phyloP scores from a whole-genome alignment of 805 yeast species.

The Metschnikowia proteae region DNA sequence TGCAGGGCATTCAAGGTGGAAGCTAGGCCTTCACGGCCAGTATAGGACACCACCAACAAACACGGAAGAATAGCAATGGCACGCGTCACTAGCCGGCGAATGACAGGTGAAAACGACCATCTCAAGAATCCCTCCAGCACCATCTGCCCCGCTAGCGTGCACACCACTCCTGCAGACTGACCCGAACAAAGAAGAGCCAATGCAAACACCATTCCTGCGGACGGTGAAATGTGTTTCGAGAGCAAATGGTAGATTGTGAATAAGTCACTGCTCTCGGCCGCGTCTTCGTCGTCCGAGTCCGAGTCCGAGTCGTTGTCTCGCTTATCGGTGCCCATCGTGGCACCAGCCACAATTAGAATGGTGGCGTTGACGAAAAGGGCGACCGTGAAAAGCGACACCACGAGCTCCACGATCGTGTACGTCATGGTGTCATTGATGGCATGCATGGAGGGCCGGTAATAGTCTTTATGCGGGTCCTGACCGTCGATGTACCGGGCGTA shows the following conservation, averaged over 20 bases:
- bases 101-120: constrained; percentile 80
- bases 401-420: constrained; percentile 77
- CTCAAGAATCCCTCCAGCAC: constrained; percentile 84
- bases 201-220: constrained; percentile 88
- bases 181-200: constrained; percentile 85
- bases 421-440: constrained; percentile 79
- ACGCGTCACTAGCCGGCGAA: constrained; percentile 75
- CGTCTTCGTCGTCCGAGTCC: constrained; percentile 24
- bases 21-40: constrained; percentile 81
- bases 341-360: constrained; percentile 86
- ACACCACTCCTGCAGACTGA: constrained; percentile 93
- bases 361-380: constrained; percentile 93
- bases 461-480: constrained; percentile 18
- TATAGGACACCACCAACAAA: constrained; percentile 60
- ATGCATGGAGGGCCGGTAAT: constrained; percentile 68
- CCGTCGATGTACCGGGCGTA: constrained; percentile 11
- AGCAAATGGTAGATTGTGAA: constrained; percentile 75
- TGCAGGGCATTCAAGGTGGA: constrained; percentile 75
- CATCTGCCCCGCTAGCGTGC: constrained; percentile 92
- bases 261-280: constrained; percentile 60
- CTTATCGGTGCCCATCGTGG: constrained; percentile 51
- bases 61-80: constrained; percentile 85
- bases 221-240: constrained; percentile 65
- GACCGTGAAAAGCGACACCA: constrained; percentile 76
- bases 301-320: constrained; percentile 19